Percentiles rank a stretch among this genome's conserved stretches.
phyloP scores from a whole-genome alignment of 257 asterid genomes.

The Solanum pinnatisectum region DNA sequence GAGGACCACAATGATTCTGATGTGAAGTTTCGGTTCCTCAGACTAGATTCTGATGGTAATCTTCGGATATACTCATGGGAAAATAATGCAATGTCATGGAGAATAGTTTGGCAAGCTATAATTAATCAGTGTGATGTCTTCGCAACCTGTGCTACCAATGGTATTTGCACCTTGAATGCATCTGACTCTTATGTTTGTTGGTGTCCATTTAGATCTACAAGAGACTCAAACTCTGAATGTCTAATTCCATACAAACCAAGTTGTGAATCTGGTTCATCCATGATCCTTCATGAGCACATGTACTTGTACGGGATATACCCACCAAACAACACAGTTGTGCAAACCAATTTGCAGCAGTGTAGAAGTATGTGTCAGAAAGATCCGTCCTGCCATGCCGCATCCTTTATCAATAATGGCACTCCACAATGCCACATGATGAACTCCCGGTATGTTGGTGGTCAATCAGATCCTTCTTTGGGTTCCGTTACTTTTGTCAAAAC shows the following conservation, averaged over 20 bases:
- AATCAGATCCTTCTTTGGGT: slow-evolving; percentile 21
- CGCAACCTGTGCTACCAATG: slow-evolving; percentile 28
- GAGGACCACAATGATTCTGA: slow-evolving; percentile 27
- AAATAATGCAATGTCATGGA: slow-evolving; percentile 29
- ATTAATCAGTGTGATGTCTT: slow-evolving; percentile 33
- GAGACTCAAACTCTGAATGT: slow-evolving; percentile 19
- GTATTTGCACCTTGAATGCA: slow-evolving; percentile 22
- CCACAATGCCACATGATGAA: slow-evolving; percentile 19
- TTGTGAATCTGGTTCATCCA: slow-evolving; percentile 24
- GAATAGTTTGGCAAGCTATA: slow-evolving; percentile 34
- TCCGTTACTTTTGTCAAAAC: slow-evolving; percentile 21
- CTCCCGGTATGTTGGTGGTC: slow-evolving; percentile 28
- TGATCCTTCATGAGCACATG: slow-evolving; percentile 17
- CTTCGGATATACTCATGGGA: slow-evolving; percentile 39
- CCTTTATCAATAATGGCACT: slow-evolving; percentile 26
- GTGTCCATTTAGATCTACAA: slow-evolving; percentile 19
- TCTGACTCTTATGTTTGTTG: slow-evolving; percentile 17
- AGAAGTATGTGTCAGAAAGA: slow-evolving; percentile 21
- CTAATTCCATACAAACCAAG: slow-evolving; percentile 18
- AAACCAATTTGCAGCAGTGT: slow-evolving; percentile 16
- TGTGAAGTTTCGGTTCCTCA: slow-evolving; percentile 29
- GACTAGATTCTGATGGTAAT: slow-evolving; percentile 40
- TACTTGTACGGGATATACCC: slow-evolving; percentile 31
- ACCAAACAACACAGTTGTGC: slow-evolving; percentile 13
- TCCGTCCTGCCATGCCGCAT: slow-evolving; percentile 22